A percentile compares a stretch with the other conserved stretches of the same genome.
Evolutionary conservation across 2,329 filamentous ascomycete genomes (phyloP).

Genomic region (Colletotrichum tropicicola): DNA sequence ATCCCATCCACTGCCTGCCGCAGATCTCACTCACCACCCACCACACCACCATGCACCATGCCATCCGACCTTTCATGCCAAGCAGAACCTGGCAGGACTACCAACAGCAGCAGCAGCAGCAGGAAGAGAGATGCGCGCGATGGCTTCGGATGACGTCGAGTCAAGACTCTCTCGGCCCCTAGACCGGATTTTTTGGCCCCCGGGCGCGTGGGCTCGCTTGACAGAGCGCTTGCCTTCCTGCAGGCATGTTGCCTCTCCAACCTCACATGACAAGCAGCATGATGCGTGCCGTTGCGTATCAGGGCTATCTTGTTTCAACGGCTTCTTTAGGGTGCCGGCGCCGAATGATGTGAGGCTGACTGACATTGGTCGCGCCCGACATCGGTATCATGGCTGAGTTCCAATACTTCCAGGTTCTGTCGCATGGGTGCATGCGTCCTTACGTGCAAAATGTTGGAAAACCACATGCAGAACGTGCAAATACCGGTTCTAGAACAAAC

Average conservation of each 20-base stretch:
- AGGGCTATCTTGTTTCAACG: conserved; percentile 1
- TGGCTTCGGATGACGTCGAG: not conserved
- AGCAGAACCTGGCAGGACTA: not conserved
- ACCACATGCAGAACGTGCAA: not conserved
- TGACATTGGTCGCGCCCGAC: too few relatives aligned
- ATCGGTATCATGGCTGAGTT: conserved; percentile 10
- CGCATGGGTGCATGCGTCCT: too few relatives aligned
- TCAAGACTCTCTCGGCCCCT: not conserved
- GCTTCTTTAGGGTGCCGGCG: not conserved
- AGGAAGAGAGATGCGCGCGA: not conserved
- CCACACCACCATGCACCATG: not conserved
- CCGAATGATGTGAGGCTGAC: not conserved
- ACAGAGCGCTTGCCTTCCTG: not conserved
- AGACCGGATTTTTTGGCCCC: not conserved
- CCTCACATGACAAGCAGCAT: conserved; percentile 5
- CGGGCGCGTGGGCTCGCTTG: not conserved
- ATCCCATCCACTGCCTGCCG: not conserved
- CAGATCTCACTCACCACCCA: conserved; percentile 1
- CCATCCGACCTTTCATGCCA: conserved; percentile 3
- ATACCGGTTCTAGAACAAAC: not conserved
- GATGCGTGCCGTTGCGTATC: not conserved
- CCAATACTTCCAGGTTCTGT: not conserved
- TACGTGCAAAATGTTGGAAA: not conserved
- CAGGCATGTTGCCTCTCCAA: too few relatives aligned
- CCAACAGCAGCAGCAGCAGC: not conserved